Evolutionary conservation across 2,329 filamentous ascomycete species (phyloP).

Genomic region (Ceratocystis variospora): DNA sequence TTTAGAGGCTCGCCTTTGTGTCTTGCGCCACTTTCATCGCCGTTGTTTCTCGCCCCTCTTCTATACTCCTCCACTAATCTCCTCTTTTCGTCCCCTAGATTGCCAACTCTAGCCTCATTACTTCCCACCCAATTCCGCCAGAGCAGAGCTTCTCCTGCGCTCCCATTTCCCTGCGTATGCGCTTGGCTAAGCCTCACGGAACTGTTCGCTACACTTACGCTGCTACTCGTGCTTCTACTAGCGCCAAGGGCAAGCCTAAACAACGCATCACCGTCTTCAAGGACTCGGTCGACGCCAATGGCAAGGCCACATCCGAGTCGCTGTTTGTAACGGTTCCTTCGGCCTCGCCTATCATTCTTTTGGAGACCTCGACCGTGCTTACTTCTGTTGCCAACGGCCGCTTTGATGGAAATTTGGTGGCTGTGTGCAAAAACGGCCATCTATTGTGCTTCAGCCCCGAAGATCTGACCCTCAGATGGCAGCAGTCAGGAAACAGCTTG

Average conservation of each 20-base stretch:
- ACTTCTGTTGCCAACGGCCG: slow-evolving; percentile 6
- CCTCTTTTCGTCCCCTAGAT: slow-evolving; percentile 31
- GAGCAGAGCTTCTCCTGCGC: slow-evolving; percentile 50
- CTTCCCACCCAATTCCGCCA: slow-evolving; percentile 53
- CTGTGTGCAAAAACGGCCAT: slow-evolving; percentile 47
- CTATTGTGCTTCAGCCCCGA: slow-evolving; percentile 48
- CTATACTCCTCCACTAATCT: slow-evolving; percentile 19
- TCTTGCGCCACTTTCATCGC: not conserved
- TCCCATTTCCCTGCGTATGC: slow-evolving; percentile 43
- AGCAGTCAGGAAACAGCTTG: slow-evolving; percentile 31
- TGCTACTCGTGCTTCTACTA: slow-evolving; percentile 36
- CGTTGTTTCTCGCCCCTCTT: not conserved
- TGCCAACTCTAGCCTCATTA: slow-evolving; percentile 46
- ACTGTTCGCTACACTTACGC: slow-evolving; percentile 48
- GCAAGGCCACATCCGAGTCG: slow-evolving; percentile 39
- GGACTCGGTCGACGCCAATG: slow-evolving; percentile 39
- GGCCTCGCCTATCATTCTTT: slow-evolving; percentile 25
- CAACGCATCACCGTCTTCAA: slow-evolving; percentile 46
- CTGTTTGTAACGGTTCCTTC: slow-evolving; percentile 32
- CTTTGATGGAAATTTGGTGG: slow-evolving; percentile 31
- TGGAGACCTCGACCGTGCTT: slow-evolving; percentile 19
- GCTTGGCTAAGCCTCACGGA: slow-evolving; percentile 34
- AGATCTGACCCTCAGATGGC: slow-evolving; percentile 35
- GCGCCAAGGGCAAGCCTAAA: slow-evolving; percentile 21
- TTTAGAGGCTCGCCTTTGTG: not conserved